Base-by-base conservation (phyloP, 2,329 filamentous ascomycete genomes). In the Teratosphaeria zuluensis region DNA sequence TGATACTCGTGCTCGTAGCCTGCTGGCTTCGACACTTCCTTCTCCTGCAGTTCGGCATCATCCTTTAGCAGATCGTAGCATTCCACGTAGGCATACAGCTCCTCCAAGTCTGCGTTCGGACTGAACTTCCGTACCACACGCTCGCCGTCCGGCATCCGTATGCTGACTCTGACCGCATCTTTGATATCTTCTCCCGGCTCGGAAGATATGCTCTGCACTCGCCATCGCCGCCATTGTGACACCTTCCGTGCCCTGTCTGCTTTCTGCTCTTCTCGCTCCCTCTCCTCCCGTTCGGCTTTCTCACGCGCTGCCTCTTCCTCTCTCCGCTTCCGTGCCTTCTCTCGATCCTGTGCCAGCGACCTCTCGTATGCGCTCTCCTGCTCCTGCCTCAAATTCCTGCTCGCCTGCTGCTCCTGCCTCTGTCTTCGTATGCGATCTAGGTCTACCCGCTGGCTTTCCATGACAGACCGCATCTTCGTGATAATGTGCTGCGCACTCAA, bases 321-420 rank as follows among this genome's bases (percentile, higher is more conserved):
- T 55, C 83, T 83, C 70, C 84, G 84, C 71, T 87, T 84, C 33
- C 89, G 81, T 0, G 89, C 88, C 21, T 92, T 86, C 72, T 96
- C 92, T 46, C 92, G 81, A 73, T 99, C 94, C 61, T 86, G 84
- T 9, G 92, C 92, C 32, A 99, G 78, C 0, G 90, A 95, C 61
- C 91, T 84, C 75, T 99, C 92, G 72, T 99, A 99, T 0, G 94
- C 94, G 9, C 84, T 88, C 71, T 97, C 91, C 72, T 99, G 94
- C 72, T 96, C 85, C 61, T 88, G 83, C n/a, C 92, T 84, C 35
- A 99, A 78, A 66, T 78, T 89, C 53, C 92, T 82, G n/a, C 88
- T 83, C 1, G 90, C 85, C 70, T 95, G 85, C 65, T 95, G 89
- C 51, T 91, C 90, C 16, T 84, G 83, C 56, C 92, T 81, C 66